These are phyloP conservation scores for Diaporthe ilicicola DNA, from an alignment of 2,329 filamentous ascomycete genomes.

Conservation along the genomic window DNA sequence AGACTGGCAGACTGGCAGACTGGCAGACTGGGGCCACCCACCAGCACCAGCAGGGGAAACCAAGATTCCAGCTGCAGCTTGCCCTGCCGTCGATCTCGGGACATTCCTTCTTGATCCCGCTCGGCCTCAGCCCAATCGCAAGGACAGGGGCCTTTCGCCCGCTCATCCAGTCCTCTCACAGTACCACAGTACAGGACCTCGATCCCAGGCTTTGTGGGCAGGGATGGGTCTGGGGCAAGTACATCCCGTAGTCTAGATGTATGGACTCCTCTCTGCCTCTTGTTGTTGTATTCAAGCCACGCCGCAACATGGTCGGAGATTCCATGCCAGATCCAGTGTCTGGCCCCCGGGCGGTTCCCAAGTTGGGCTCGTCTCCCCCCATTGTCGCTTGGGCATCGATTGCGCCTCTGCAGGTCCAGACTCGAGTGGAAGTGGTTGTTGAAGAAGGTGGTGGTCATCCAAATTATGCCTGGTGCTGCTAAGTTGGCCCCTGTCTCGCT, in stretches of 20 bases:
- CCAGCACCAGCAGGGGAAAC: constrained; percentile 11
- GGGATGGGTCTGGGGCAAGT: constrained; percentile 12
- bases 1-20: background rate
- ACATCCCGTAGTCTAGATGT: background rate
- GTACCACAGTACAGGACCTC: constrained; percentile 12
- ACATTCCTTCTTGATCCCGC: constrained; percentile 23
- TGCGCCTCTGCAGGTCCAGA: background rate
- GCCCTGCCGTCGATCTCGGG: constrained; percentile 28
- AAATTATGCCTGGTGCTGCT: constrained; percentile 1
- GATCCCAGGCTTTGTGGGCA: background rate
- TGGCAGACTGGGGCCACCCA: background rate
- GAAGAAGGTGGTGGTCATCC: background rate
- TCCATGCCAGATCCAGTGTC: background rate
- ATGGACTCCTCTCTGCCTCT: background rate
- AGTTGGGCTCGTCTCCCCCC: background rate
- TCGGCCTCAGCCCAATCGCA: constrained; percentile 27
- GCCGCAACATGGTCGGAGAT: constrained; percentile 2
- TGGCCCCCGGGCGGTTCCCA: background rate
- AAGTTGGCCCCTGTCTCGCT: constrained; percentile 19
- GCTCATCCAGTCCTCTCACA: background rate
- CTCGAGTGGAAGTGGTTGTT: background rate
- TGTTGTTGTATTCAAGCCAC: background rate
- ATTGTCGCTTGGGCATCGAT: background rate
- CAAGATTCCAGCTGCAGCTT: constrained; percentile 28
- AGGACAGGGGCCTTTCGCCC: constrained; percentile 20